These are phyloP conservation scores for Psidium guajava DNA, from an alignment of 345 rosid species.

Conservation along the genomic window DNA sequence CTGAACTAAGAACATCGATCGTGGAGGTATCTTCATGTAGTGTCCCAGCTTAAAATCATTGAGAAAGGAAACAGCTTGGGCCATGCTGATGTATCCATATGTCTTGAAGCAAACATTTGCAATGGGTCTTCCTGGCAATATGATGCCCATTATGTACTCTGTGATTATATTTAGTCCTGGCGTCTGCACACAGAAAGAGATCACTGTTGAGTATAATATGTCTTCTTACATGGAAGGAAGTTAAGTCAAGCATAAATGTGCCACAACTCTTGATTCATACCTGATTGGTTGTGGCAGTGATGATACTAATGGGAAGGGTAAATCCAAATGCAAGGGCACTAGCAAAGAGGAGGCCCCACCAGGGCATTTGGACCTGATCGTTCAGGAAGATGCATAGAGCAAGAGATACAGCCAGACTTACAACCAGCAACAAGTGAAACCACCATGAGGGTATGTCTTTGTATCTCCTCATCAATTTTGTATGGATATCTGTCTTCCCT, in stretches of 20 bases:
- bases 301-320: constrained; percentile 81
- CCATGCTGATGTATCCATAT: constrained; percentile 85
- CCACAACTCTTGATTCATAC: constrained; percentile 11
- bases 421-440: constrained; percentile 47
- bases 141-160: constrained; percentile 79
- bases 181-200: constrained; percentile 30
- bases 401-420: constrained; percentile 41
- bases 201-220: background rate
- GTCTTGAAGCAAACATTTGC: constrained; percentile 91
- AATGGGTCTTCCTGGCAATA: constrained; percentile 77
- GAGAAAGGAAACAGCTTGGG: constrained; percentile 85
- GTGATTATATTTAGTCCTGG: constrained; percentile 88
- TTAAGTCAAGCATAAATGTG: background rate
- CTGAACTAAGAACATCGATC: constrained; percentile 98
- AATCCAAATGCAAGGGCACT: constrained; percentile 61
- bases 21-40: constrained; percentile 94
- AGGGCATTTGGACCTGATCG: constrained; percentile 81
- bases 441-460: constrained; percentile 87
- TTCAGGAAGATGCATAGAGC: constrained; percentile 54
- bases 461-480: constrained; percentile 67
- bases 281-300: constrained; percentile 90
- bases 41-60: constrained; percentile 91
- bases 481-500: constrained; percentile 75
- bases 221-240: background rate
- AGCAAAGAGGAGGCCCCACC: constrained; percentile 91